Evolutionary conservation across 305 asterid genomes (phyloP).

Genomic region (Lippia alba): DNA sequence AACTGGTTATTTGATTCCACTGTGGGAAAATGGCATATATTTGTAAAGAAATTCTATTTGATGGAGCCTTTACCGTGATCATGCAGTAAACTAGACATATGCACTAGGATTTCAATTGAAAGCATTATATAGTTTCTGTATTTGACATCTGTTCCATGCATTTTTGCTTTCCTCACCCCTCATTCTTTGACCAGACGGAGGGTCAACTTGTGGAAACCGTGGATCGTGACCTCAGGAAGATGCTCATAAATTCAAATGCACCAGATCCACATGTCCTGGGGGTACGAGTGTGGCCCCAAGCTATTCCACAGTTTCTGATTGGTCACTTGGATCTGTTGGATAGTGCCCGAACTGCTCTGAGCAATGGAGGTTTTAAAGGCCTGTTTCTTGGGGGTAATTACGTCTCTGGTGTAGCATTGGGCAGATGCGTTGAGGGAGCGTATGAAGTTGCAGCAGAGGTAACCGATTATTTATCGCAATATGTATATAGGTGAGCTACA

Average conservation of each 20-base stretch:
- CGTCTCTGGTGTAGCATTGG: constrained; percentile 90
- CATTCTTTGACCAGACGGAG: constrained; percentile 61
- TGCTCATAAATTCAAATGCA: constrained; percentile 76
- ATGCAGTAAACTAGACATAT: not conserved
- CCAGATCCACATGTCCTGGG: constrained; percentile 74
- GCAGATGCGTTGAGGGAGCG: constrained; percentile 93
- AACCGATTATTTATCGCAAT: constrained; percentile 61
- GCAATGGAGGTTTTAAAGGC: constrained; percentile 62
- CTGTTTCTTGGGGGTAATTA: constrained; percentile 90
- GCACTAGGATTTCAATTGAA: constrained; percentile 17
- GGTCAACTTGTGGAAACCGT: constrained; percentile 86
- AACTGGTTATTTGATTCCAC: not conserved
- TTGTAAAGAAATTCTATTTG: too few species aligned
- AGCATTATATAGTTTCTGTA: constrained; percentile 18
- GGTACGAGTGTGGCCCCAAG: constrained; percentile 89
- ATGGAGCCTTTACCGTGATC: not conserved
- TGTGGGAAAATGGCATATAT: not conserved
- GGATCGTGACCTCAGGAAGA: constrained; percentile 91
- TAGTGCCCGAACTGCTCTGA: constrained; percentile 67
- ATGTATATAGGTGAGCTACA: constrained; percentile 44
- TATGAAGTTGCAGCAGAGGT: constrained; percentile 84
- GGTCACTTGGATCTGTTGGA: constrained; percentile 82
- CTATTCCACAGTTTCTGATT: constrained; percentile 89
- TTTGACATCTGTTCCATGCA: constrained; percentile 1
- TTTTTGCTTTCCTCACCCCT: constrained; percentile 33